Conservation (phyloP, 1,284 basidiomycete species). For the Apiotrichum akiyoshidainum region DNA sequence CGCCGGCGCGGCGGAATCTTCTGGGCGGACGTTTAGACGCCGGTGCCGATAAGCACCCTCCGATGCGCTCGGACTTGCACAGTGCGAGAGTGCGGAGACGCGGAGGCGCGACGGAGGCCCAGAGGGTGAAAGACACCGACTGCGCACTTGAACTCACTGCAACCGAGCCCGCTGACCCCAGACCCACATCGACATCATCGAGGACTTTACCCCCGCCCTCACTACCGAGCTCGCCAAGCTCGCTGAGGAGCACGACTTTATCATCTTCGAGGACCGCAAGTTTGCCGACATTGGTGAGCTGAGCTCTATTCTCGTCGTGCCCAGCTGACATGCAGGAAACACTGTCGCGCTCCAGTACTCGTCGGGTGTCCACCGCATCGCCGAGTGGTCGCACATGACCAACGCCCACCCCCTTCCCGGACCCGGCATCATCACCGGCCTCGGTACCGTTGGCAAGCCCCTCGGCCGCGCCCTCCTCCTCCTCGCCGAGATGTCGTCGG, state of each 20-base stretch:
- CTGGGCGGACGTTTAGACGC: neutral
- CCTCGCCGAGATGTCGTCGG: slow-evolving; percentile 94
- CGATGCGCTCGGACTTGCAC: no score
- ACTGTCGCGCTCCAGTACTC: slow-evolving; percentile 95
- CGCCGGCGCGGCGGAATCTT: no score
- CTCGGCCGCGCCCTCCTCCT: slow-evolving; percentile 82
- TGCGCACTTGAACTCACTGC: neutral
- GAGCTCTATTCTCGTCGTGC: neutral
- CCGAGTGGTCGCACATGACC: slow-evolving; percentile 94
- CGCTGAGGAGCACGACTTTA: slow-evolving; percentile 79
- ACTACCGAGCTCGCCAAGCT: slow-evolving; percentile 69
- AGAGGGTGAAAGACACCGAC: neutral
- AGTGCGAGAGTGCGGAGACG: no score
- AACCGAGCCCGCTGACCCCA: slow-evolving; percentile 43
- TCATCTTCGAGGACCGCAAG: slow-evolving; percentile 98
- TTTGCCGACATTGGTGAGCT: slow-evolving; percentile 93
- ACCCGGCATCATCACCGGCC: slow-evolving; percentile 84
- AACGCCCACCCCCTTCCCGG: slow-evolving; percentile 96
- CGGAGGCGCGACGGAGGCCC: no score
- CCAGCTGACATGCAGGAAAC: slow-evolving; percentile 66
- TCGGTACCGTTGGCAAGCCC: slow-evolving; percentile 78
- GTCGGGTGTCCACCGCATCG: slow-evolving; percentile 87
- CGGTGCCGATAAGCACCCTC: no score
- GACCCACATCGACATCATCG: slow-evolving; percentile 96
- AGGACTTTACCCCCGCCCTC: slow-evolving; percentile 79